phyloP scores from a whole-genome alignment of 225 moss, liverwort and hornwort species.

The Physcomitrellopsis africana region DNA sequence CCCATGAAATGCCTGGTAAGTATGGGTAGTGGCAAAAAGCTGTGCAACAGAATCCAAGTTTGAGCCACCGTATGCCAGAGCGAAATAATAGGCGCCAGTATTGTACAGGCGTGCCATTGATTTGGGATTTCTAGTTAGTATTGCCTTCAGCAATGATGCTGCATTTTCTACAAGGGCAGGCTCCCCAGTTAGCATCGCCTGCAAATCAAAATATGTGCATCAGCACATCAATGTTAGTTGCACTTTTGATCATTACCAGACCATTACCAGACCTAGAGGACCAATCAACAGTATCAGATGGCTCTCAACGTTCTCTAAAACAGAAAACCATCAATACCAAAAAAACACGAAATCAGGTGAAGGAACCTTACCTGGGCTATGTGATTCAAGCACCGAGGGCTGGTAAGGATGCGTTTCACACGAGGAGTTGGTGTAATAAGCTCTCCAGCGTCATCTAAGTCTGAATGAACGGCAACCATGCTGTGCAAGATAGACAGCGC shows the following conservation, averaged over 20 bases:
- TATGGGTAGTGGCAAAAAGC: slow-evolving; percentile 78
- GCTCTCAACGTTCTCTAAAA: background rate
- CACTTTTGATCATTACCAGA: background rate
- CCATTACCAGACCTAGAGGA: background rate
- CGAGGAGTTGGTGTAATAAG: slow-evolving; percentile 84
- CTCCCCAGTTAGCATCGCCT: slow-evolving; percentile 86
- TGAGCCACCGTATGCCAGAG: slow-evolving; percentile 83
- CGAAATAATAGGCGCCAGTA: slow-evolving; percentile 86
- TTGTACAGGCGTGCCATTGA: slow-evolving; percentile 87
- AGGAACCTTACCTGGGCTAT: slow-evolving; percentile 64
- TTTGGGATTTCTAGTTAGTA: slow-evolving; percentile 80
- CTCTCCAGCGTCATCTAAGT: slow-evolving; percentile 90
- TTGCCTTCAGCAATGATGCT: slow-evolving; percentile 74
- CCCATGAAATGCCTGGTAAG: slow-evolving; percentile 84
- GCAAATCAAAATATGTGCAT: slow-evolving; percentile 22
- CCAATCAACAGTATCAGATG: background rate
- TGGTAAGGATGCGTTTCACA: slow-evolving; percentile 85
- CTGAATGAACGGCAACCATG: slow-evolving; percentile 90
- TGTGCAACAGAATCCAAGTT: slow-evolving; percentile 80
- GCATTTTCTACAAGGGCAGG: slow-evolving; percentile 82
- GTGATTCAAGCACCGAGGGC: slow-evolving; percentile 84
- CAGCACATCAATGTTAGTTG: slow-evolving; percentile 4
- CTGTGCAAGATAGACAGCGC: slow-evolving; percentile 82
- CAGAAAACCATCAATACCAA: background rate
- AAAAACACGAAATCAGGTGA: slow-evolving; percentile 9